Evolutionary conservation across 1,139 yeast genomes (phyloP).

Genomic region (Kodamaea anthophila): DNA sequence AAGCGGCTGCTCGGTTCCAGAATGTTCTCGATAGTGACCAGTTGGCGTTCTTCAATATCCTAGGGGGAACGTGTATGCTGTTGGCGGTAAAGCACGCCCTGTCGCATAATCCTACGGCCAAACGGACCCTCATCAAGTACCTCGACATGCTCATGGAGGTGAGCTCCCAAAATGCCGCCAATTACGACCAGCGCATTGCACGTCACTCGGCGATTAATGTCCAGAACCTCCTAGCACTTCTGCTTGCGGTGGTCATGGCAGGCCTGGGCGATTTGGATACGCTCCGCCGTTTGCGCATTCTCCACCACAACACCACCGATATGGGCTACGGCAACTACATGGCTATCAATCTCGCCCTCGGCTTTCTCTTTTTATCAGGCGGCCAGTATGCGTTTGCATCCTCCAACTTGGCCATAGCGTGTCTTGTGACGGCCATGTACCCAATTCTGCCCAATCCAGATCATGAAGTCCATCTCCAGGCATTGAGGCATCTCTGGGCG

Average conservation of each 20-base stretch:
- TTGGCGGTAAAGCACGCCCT: slow-evolving; percentile 78
- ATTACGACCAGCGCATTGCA: slow-evolving; percentile 59
- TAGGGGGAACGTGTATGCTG: slow-evolving; percentile 73
- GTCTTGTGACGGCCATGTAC: slow-evolving; percentile 66
- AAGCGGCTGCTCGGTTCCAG: slow-evolving; percentile 26
- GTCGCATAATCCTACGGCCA: slow-evolving; percentile 48
- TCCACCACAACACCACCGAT: slow-evolving; percentile 53
- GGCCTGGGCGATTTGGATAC: slow-evolving; percentile 86
- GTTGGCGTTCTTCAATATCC: slow-evolving; percentile 55
- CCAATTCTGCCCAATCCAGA: slow-evolving; percentile 62
- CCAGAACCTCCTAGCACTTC: slow-evolving; percentile 55
- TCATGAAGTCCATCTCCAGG: slow-evolving; percentile 67
- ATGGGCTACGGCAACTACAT: slow-evolving; percentile 65
- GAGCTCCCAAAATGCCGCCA: slow-evolving; percentile 39
- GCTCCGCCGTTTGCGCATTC: slow-evolving; percentile 62
- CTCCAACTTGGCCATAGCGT: slow-evolving; percentile 62
- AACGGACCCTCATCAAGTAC: slow-evolving; percentile 52
- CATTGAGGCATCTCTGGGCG: slow-evolving; percentile 88
- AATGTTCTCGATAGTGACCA: slow-evolving; percentile 51
- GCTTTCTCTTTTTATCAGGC: slow-evolving; percentile 84
- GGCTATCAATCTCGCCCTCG: slow-evolving; percentile 79
- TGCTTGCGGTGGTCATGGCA: slow-evolving; percentile 74
- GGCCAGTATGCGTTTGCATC: slow-evolving; percentile 80
- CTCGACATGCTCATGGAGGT: slow-evolving; percentile 60
- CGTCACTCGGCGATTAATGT: slow-evolving; percentile 51